A percentile compares a stretch with the other conserved stretches of the same genome.
phyloP scores from a whole-genome alignment of 2,329 filamentous ascomycete genomes.

The Aspergillus nomiae region DNA sequence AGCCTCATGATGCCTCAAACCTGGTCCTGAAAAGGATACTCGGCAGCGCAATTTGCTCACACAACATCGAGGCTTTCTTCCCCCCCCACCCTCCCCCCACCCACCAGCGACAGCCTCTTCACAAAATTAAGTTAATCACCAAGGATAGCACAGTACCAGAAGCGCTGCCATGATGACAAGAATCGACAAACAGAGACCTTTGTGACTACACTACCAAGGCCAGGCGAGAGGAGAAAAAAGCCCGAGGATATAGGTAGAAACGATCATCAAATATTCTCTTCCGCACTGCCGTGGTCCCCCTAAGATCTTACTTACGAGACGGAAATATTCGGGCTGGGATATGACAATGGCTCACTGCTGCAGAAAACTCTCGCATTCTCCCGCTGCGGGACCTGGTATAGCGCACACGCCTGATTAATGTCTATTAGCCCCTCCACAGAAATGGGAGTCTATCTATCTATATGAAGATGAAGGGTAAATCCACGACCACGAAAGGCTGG shows the following conservation, averaged over 20 bases:
- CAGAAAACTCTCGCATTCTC: neutral
- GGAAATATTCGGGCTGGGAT: neutral
- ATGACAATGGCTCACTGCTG: neutral
- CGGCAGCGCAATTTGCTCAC: neutral
- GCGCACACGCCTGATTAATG: conserved; percentile 18
- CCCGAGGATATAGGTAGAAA: neutral
- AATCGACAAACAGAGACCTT: neutral
- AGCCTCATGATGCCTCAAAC: neutral
- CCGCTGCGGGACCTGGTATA: conserved; percentile 13
- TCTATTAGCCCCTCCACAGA: conserved; percentile 4
- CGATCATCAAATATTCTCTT: neutral
- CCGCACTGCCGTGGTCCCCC: neutral
- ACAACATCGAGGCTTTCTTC: neutral
- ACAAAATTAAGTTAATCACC: neutral
- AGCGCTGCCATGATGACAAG: neutral
- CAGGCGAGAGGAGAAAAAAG: neutral
- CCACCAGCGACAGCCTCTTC: neutral
- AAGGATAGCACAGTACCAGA: neutral
- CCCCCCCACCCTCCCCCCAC: no score
- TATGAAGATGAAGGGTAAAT: neutral
- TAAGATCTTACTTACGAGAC: neutral
- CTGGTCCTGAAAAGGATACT: neutral
- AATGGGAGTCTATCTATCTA: conserved; percentile 19
- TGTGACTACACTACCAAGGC: neutral
- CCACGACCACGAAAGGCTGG: conserved; percentile 4